Evolutionary conservation across 228 moss, liverwort and hornwort species (phyloP).

Genomic region (Sphagnum magellanicum): DNA sequence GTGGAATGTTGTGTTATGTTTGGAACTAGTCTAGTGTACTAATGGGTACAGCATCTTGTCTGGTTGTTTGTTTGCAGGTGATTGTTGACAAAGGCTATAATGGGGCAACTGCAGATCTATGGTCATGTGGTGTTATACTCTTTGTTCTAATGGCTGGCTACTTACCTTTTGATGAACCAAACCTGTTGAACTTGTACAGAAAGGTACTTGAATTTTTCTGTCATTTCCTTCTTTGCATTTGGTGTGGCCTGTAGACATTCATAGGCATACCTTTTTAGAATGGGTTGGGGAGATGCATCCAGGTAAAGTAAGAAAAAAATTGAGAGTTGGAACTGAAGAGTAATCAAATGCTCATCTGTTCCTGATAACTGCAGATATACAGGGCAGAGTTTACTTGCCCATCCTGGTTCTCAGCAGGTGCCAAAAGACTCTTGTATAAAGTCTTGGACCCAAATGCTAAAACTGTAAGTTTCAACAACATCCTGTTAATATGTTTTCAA

Average conservation of each 20-base stretch:
- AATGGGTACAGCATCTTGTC: too few relatives aligned
- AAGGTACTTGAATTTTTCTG: slow-evolving; percentile 14
- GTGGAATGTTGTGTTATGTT: too few relatives aligned
- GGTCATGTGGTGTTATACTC: slow-evolving; percentile 57
- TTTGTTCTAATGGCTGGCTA: slow-evolving; percentile 57
- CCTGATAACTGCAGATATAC: slow-evolving; percentile 54
- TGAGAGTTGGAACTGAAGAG: too few relatives aligned
- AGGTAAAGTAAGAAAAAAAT: too few relatives aligned
- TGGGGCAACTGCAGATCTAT: slow-evolving; percentile 47
- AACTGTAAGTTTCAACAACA: slow-evolving; percentile 40
- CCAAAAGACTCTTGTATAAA: slow-evolving; percentile 74
- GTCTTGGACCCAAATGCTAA: slow-evolving; percentile 89
- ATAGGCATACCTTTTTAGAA: too few relatives aligned
- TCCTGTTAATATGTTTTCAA: too few relatives aligned
- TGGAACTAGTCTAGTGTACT: too few relatives aligned
- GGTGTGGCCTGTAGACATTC: too few relatives aligned
- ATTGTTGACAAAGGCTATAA: slow-evolving; percentile 48
- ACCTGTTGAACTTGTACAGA: slow-evolving; percentile 44
- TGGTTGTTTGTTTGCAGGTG: slow-evolving; percentile 18
- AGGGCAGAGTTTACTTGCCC: slow-evolving; percentile 91
- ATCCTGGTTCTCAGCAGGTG: slow-evolving; percentile 77
- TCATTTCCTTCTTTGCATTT: too few relatives aligned
- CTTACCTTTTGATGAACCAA: slow-evolving; percentile 47
- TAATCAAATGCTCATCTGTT: too few relatives aligned
- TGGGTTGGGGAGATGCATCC: too few relatives aligned